Base-by-base conservation (phyloP, 1,284 basidiomycete genomes). In the Cryptococcus sp. region DNA sequence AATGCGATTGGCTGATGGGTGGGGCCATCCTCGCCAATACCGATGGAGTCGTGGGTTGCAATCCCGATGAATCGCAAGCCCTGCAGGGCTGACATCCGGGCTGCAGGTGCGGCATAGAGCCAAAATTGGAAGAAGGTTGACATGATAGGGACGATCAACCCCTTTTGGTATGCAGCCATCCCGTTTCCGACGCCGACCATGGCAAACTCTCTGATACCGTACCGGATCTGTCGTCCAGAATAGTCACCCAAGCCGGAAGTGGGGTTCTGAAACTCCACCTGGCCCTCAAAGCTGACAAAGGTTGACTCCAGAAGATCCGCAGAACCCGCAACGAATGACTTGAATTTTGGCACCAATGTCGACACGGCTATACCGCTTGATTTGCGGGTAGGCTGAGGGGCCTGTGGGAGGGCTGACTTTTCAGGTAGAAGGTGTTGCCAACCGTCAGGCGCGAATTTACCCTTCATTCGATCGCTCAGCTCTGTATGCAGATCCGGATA, bases 121-220 rank as follows among this genome's bases (percentile, higher is more conserved):
- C 70, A 74, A 62, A 77, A 77, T 70, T 76, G 75, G 65, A 77
- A 75, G 64, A 73, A 77, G 25, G 73, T 76, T 15, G 74, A 93
- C 89, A 69, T 89, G 90, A 80, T 91, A 86, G 74, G 74, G 31
- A 76, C 61, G 56, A 73, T 71, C 59, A 68, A 66, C 17, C 74
- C 74, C 56, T 70, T 72, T 35, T 75, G 72, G 52, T 71, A 76
- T 2, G 73, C 74, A 2, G 74, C 70, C 23, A 75, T 45, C 47
- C 74, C 74, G 56, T 76, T 76, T 1, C 64, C 70, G 11, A 68
- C 60, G 22, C 61, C 74, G 5, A 72, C 65, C 74, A 76, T 76
- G 46, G 73, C 72, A 54, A 68, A 67, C 57, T 77, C 75, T 54
- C 75, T 60, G 44, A 77, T 76, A 55, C 75, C 75, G 50, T 68